Conservation (phyloP, 1,284 basidiomycete genomes). For the Pterulicium gracile region DNA sequence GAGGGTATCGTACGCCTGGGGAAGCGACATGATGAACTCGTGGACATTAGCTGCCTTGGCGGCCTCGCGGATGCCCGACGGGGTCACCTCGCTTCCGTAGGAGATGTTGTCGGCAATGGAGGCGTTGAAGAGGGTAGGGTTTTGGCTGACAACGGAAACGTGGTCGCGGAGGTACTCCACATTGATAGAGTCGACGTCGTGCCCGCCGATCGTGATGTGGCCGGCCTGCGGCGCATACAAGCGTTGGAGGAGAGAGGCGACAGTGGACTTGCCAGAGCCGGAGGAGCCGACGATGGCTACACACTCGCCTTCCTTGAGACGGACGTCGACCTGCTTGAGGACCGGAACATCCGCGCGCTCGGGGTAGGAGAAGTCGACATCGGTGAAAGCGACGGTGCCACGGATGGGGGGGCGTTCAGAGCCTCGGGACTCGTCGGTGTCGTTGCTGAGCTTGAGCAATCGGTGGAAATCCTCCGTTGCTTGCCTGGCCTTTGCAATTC, state of each 20-base stretch:
- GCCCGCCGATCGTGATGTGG: slow-evolving; percentile 44
- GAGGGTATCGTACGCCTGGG: slow-evolving; percentile 76
- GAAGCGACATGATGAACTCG: slow-evolving; percentile 77
- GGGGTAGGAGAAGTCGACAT: slow-evolving; percentile 79
- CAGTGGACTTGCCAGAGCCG: slow-evolving; percentile 84
- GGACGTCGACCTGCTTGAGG: slow-evolving; percentile 55
- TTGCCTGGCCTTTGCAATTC: slow-evolving; percentile 69
- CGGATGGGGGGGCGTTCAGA: slow-evolving; percentile 46
- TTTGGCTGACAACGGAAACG: slow-evolving; percentile 79
- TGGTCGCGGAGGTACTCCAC: slow-evolving; percentile 70
- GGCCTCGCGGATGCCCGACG: slow-evolving; percentile 54
- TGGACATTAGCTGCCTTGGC: slow-evolving; percentile 73
- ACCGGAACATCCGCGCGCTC: slow-evolving; percentile 65
- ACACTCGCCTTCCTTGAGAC: slow-evolving; percentile 62
- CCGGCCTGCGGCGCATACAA: slow-evolving; percentile 75
- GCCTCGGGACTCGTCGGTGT: slow-evolving; percentile 63
- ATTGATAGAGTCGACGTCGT: slow-evolving; percentile 45
- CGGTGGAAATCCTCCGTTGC: slow-evolving; percentile 73
- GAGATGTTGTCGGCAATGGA: slow-evolving; percentile 80
- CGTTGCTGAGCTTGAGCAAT: slow-evolving; percentile 48
- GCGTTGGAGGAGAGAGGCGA: slow-evolving; percentile 74
- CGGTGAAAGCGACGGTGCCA: slow-evolving; percentile 56
- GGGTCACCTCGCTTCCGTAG: slow-evolving; percentile 56
- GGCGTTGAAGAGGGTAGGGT: slow-evolving; percentile 80
- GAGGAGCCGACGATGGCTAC: slow-evolving; percentile 85